A percentile compares a stretch with the other conserved stretches of the same genome.
Evolutionary conservation across 768 basidiomycete genomes (phyloP).

Genomic region (Leccinum imitatum): DNA sequence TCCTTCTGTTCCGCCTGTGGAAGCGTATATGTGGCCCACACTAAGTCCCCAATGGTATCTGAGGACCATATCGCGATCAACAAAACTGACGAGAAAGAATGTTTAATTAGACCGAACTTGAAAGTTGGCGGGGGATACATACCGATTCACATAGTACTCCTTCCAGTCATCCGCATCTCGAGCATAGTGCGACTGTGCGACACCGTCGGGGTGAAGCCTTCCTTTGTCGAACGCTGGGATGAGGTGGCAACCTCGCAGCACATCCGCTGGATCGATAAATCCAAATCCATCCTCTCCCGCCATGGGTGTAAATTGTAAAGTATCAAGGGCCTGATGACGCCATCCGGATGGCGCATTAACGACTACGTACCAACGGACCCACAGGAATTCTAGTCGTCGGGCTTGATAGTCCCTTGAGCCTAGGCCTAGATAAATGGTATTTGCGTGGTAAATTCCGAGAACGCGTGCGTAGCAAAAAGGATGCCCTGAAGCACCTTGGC

Average conservation of each 20-base stretch:
- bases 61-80: not conserved
- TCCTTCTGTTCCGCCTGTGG: not conserved
- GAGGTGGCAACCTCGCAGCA: not conserved
- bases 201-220: not conserved
- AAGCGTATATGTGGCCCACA: not conserved
- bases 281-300: not conserved
- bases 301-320: not conserved
- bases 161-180: not conserved
- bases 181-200: not conserved
- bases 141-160: not conserved
- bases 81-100: not conserved
- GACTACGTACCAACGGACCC: not conserved
- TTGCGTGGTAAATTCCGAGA: not conserved
- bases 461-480: not conserved
- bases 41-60: not conserved
- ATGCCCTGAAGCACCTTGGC: not conserved
- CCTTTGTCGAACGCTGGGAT: not conserved
- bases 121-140: not conserved
- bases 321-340: not conserved
- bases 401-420: not conserved
- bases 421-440: not conserved
- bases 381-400: not conserved
- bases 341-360: not conserved
- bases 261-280: not conserved
- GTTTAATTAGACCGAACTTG: not conserved